Conservation (phyloP, 108 stramenopile species). For the Skeletonema grethae region DNA sequence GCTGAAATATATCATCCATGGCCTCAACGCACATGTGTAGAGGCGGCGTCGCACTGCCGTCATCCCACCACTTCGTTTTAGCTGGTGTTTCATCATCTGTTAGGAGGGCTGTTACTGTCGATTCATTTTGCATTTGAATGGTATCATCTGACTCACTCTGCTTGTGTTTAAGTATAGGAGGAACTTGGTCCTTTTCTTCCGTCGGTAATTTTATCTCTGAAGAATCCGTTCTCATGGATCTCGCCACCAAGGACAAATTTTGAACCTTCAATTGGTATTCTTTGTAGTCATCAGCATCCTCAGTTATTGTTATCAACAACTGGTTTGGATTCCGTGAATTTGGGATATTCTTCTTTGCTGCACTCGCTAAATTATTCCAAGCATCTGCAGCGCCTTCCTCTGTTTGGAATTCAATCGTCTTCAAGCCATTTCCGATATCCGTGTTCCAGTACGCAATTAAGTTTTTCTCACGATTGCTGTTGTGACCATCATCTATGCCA, state of each 20-base stretch:
- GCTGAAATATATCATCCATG: slow-evolving; percentile 20
- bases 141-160: not conserved
- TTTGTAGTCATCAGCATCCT: not conserved
- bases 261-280: slow-evolving; percentile 14
- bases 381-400: slow-evolving; percentile 15
- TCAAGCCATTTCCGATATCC: slow-evolving; percentile 11
- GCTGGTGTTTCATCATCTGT: not conserved
- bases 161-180: not conserved
- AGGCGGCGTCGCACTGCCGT: slow-evolving; percentile 8
- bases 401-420: slow-evolving; percentile 36
- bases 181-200: not conserved
- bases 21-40: slow-evolving; percentile 25
- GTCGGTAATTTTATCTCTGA: not conserved
- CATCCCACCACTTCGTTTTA: slow-evolving; percentile 16
- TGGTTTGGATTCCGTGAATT: not conserved
- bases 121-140: not conserved
- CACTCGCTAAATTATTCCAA: slow-evolving; percentile 20
- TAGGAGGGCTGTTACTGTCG: not conserved
- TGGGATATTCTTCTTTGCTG: not conserved
- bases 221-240: slow-evolving; percentile 1
- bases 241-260: slow-evolving; percentile 7
- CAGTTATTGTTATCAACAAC: not conserved
- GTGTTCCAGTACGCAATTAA: slow-evolving; percentile 26
- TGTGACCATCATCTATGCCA: not conserved
- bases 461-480: not conserved